Conservation (phyloP, 2,329 filamentous ascomycete genomes). For the Sporothrix pseudoabietina region DNA sequence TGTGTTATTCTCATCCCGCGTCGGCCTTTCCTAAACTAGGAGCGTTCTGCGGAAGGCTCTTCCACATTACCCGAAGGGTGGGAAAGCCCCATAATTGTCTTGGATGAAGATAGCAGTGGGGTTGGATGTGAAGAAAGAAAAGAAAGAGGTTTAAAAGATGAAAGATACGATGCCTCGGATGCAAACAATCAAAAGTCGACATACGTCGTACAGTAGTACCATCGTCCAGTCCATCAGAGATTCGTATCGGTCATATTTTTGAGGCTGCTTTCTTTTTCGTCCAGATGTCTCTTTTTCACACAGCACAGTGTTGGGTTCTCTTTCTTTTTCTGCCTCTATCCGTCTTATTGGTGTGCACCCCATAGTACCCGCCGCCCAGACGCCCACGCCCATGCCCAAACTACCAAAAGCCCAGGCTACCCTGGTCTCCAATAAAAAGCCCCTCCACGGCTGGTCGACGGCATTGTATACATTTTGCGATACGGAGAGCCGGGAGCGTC, state of each 20-base stretch:
- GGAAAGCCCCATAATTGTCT: conserved; percentile 8
- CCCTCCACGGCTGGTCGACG: not conserved
- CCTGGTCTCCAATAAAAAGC: not conserved
- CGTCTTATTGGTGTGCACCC: not conserved
- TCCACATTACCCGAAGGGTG: conserved; percentile 27
- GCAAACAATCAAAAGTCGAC: conserved; percentile 2
- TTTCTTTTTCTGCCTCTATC: conserved; percentile 12
- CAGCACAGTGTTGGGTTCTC: not conserved
- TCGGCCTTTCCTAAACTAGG: conserved; percentile 23
- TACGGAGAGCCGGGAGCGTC: conserved; percentile 18
- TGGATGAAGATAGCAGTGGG: conserved; percentile 5
- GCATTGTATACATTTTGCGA: conserved; percentile 5
- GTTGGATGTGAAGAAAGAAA: not conserved
- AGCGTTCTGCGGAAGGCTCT: conserved; percentile 27
- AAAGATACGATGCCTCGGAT: not conserved
- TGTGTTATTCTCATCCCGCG: conserved; percentile 27
- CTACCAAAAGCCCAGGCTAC: not conserved
- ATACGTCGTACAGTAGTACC: not conserved
- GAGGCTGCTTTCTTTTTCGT: conserved; percentile 5
- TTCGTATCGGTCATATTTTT: conserved; percentile 17
- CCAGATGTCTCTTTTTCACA: not conserved
- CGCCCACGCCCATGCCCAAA: conserved; percentile 7
- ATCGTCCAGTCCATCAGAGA: not conserved
- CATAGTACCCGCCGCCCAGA: conserved; percentile 1
- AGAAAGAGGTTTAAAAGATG: not conserved